phyloP scores from a whole-genome alignment of 495 filamentous ascomycete species.

The Friedmanniomyces simplex region DNA sequence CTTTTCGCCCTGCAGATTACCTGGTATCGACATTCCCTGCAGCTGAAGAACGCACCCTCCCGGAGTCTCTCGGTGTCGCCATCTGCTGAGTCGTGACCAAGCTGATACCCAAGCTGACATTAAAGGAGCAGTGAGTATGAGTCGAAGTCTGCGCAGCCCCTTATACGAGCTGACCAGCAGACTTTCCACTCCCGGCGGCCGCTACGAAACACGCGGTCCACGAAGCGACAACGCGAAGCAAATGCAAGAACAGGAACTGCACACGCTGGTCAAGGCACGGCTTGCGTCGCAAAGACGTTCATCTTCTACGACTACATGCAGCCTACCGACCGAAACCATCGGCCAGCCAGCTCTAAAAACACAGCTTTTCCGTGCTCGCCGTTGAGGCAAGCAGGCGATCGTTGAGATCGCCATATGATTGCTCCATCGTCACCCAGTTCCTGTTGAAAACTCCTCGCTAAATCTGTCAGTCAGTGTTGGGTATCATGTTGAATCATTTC shows the following conservation, averaged over 20 bases:
- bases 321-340: background rate
- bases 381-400: slow-evolving; percentile 11
- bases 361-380: background rate
- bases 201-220: background rate
- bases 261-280: background rate
- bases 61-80: too few relatives aligned
- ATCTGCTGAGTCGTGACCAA: too few relatives aligned
- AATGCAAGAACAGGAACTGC: background rate
- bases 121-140: too few relatives aligned
- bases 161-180: too few relatives aligned
- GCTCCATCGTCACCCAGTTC: background rate
- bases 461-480: slow-evolving; percentile 3
- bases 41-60: too few relatives aligned
- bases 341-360: background rate
- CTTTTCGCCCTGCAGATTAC: too few relatives aligned
- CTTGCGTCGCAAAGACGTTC: background rate
- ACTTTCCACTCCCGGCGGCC: too few relatives aligned
- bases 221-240: background rate
- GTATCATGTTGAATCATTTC: slow-evolving; percentile 17
- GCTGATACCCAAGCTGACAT: too few relatives aligned
- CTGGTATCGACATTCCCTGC: too few relatives aligned
- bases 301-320: background rate
- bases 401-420: slow-evolving; percentile 14
- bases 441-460: slow-evolving; percentile 13
- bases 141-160: too few relatives aligned